These are phyloP conservation scores for Coemansia sp. DNA, from an alignment of 192 early-diverging fungal species.

Conservation along the genomic window DNA sequence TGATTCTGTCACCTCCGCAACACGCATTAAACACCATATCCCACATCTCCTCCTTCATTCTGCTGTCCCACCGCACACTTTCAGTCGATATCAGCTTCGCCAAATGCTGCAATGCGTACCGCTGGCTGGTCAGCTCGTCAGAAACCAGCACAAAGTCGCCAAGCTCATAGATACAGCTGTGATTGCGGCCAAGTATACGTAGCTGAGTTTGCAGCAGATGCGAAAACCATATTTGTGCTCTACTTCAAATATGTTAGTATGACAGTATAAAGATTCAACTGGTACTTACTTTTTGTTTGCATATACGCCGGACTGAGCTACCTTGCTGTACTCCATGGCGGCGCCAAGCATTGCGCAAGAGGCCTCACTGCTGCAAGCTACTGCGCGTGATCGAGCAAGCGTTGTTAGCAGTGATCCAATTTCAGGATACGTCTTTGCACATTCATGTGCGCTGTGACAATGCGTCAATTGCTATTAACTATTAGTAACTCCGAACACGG, in stretches of 20 bases:
- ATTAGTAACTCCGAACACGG: no score
- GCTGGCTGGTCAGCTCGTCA: conserved; percentile 7
- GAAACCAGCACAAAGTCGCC: background rate
- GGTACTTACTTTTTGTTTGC: conserved; percentile 37
- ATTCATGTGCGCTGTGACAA: conserved; percentile 46
- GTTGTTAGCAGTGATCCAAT: conserved; percentile 39
- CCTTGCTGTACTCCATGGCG: conserved; percentile 49
- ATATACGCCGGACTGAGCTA: conserved; percentile 23
- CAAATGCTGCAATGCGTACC: conserved; percentile 22
- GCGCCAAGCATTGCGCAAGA: conserved; percentile 27
- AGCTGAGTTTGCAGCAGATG: background rate
- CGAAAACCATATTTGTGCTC: conserved; percentile 37
- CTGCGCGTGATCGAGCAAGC: conserved; percentile 19
- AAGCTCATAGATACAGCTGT: background rate
- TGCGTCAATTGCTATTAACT: conserved; percentile 21
- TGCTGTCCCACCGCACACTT: background rate
- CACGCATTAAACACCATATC: conserved; percentile 26
- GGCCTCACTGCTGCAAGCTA: conserved; percentile 13
- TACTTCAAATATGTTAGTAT: conserved; percentile 3
- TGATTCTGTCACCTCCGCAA: conserved; percentile 7
- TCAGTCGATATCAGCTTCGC: conserved; percentile 3
- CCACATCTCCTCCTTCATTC: conserved; percentile 15
- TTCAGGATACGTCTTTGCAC: conserved; percentile 36
- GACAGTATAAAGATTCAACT: no score
- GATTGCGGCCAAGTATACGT: background rate